Conservation (phyloP, 1,284 basidiomycete genomes). For the Chondrostereum purpureum region DNA sequence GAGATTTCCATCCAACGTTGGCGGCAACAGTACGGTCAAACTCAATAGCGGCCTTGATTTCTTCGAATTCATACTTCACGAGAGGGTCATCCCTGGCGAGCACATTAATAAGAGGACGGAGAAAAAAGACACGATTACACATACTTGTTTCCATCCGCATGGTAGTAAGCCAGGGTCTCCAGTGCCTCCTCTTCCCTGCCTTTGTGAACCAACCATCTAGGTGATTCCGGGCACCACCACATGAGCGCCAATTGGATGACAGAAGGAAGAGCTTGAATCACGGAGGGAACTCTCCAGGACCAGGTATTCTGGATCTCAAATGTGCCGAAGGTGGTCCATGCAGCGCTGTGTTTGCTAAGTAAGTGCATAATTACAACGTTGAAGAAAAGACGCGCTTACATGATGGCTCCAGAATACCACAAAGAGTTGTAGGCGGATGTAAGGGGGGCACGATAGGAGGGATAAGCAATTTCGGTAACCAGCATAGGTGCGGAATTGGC, state of each 20-base stretch:
- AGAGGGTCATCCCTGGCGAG: conserved; percentile 50
- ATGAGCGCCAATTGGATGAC: conserved; percentile 54
- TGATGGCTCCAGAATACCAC: conserved; percentile 71
- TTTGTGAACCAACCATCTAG: conserved; percentile 64
- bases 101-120: not conserved
- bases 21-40: conserved; percentile 53
- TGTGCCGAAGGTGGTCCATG: conserved; percentile 73
- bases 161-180: conserved; percentile 63
- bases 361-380: conserved; percentile 8
- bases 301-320: conserved; percentile 58
- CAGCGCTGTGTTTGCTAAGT: conserved; percentile 37
- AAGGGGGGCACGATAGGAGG: conserved; percentile 65
- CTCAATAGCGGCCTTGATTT: conserved; percentile 70
- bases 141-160: conserved; percentile 59
- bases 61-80: conserved; percentile 66
- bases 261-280: conserved; percentile 59
- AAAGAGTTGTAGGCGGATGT: conserved; percentile 75
- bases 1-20: conserved; percentile 55
- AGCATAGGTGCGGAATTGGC: conserved; percentile 69
- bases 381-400: conserved; percentile 38
- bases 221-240: conserved; percentile 63
- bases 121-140: not conserved
- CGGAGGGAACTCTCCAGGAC: conserved; percentile 72
- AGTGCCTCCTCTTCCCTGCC: conserved; percentile 58
- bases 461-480: conserved; percentile 74